phyloP scores from a whole-genome alignment of 371 early-diverging fungal genomes.

The Mycotypha africana region DNA sequence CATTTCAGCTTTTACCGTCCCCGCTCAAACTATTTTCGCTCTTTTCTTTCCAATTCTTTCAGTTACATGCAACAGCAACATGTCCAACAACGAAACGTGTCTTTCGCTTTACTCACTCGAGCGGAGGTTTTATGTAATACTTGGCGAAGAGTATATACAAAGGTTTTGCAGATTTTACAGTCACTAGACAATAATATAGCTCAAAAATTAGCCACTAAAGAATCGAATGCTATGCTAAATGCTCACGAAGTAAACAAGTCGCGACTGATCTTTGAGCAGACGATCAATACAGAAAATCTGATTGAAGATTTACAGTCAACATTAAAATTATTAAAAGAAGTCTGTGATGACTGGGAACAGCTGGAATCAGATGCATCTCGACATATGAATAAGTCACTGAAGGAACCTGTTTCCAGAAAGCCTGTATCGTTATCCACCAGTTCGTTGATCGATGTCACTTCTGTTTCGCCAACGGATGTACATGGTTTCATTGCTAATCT shows the following conservation, averaged over 20 bases:
- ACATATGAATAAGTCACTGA: conserved; percentile 3
- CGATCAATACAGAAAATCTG: conserved; percentile 4
- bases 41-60: too few species aligned
- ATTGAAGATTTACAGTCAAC: neutral
- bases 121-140: conserved; percentile 9
- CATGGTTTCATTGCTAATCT: conserved; percentile 10
- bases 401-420: neutral
- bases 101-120: conserved; percentile 4
- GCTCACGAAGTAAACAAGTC: conserved; percentile 1
- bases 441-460: conserved; percentile 14
- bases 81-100: conserved; percentile 8
- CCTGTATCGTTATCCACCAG: conserved; percentile 14
- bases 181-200: conserved; percentile 13
- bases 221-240: conserved; percentile 1
- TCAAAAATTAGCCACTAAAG: conserved; percentile 12
- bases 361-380: conserved; percentile 9
- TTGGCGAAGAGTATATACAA: conserved; percentile 8
- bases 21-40: too few species aligned
- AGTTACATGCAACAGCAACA: conserved; percentile 14
- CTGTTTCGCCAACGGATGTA: conserved; percentile 9
- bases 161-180: conserved; percentile 2
- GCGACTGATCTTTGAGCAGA: conserved; percentile 18
- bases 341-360: conserved; percentile 1
- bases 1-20: too few species aligned
- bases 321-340: conserved; percentile 4